Conservation (phyloP, 495 filamentous ascomycete species). For the Podospora conica region DNA sequence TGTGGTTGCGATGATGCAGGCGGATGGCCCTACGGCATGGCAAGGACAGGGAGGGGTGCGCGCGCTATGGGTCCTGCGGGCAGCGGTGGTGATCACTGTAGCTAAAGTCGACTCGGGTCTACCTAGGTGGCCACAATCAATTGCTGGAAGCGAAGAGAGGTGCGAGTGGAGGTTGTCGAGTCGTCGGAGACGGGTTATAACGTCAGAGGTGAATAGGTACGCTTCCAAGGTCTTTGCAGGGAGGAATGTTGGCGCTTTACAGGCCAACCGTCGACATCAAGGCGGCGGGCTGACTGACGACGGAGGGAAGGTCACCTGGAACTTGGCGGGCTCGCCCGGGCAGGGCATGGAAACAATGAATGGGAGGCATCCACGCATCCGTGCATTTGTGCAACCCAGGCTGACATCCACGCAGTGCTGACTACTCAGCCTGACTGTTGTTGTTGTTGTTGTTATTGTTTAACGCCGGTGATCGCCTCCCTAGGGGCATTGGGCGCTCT, state of each 20-base stretch:
- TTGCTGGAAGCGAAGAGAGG: not conserved
- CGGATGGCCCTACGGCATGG: slow-evolving; percentile 13
- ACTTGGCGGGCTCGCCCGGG: too few species aligned
- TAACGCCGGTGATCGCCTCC: too few species aligned
- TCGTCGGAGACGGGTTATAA: not conserved
- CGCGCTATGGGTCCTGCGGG: not conserved
- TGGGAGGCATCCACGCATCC: not conserved
- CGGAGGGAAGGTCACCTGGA: not conserved
- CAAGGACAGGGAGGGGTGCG: slow-evolving; percentile 1
- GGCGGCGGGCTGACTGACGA: not conserved
- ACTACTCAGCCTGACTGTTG: too few species aligned
- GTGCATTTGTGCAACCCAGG: not conserved
- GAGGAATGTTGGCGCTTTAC: not conserved
- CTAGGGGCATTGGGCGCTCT: too few species aligned
- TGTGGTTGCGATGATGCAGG: slow-evolving; percentile 12
- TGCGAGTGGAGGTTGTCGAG: not conserved
- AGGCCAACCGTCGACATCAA: not conserved
- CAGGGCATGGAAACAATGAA: not conserved
- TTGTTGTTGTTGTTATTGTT: too few species aligned
- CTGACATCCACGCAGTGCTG: not conserved
- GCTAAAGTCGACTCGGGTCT: not conserved
- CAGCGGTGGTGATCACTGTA: not conserved
- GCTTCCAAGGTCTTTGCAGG: not conserved
- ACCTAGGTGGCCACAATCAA: not conserved
- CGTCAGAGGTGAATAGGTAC: not conserved